A percentile compares a stretch with the other conserved stretches of the same genome.
Conservation (phyloP, 202 grass and related monocot genomes). For the Eragrostis tef region DNA sequence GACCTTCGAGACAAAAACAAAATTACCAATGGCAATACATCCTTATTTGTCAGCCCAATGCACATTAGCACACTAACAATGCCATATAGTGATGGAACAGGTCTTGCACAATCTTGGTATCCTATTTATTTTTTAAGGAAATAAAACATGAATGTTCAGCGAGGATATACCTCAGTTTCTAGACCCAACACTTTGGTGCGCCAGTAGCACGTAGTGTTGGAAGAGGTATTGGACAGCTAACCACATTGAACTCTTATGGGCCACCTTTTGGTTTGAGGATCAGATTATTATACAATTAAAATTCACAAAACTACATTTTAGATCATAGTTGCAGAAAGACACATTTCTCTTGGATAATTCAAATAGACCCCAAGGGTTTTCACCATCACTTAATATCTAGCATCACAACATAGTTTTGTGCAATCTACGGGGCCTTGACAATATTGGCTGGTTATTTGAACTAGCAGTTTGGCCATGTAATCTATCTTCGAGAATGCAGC, state of each 20-base stretch:
- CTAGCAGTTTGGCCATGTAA: not conserved
- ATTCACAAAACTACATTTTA: not conserved
- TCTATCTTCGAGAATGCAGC: not conserved
- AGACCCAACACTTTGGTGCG: not conserved
- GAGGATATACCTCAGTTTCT: not conserved
- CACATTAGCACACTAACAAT: not conserved
- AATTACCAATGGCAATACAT: not conserved
- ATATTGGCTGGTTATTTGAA: not conserved
- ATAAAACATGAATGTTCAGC: not conserved
- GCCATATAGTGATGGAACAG: not conserved
- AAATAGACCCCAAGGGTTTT: not conserved
- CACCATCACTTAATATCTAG: not conserved
- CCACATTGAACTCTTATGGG: not conserved
- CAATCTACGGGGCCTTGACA: not conserved
- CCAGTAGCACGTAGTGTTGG: not conserved
- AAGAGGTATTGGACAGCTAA: not conserved
- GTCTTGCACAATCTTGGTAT: not conserved
- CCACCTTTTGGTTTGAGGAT: not conserved
- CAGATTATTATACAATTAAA: not conserved
- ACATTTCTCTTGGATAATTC: not conserved
- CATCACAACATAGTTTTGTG: not conserved
- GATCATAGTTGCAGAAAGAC: not conserved
- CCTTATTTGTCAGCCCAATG: not conserved
- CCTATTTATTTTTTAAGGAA: not conserved
- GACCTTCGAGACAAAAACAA: conserved; percentile 7